Percentiles rank a stretch among this genome's conserved stretches.
Evolutionary conservation across 1,139 yeast genomes (phyloP).

Genomic region (Nakaseomyces uthaithaninus): DNA sequence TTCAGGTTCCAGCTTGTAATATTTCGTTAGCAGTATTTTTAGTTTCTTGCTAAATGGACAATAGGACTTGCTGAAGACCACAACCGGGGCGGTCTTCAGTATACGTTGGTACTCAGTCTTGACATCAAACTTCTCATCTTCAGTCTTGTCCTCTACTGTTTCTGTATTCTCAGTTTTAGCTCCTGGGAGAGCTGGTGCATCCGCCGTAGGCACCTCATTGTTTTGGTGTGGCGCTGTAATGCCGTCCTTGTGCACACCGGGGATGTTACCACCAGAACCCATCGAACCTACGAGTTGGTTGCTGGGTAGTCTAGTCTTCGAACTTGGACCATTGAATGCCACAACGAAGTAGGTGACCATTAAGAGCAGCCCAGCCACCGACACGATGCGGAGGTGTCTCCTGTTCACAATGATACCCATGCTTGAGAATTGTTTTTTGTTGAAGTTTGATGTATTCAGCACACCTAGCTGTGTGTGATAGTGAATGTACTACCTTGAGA

Average conservation of each 20-base stretch:
- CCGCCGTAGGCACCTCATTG: conserved; percentile 6
- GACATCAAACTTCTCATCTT: conserved; percentile 43
- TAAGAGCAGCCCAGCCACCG: conserved; percentile 23
- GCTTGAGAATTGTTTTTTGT: neutral
- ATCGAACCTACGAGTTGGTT: neutral
- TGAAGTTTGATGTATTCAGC: neutral
- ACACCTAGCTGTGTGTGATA: too few species aligned
- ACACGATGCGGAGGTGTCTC: conserved; percentile 24
- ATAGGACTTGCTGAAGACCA: conserved; percentile 55
- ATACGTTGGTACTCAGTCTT: conserved; percentile 48
- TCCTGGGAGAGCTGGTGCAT: conserved; percentile 3
- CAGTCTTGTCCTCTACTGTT: conserved; percentile 18
- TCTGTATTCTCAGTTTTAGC: conserved; percentile 10
- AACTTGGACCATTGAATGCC: conserved; percentile 7
- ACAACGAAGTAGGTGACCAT: conserved; percentile 23
- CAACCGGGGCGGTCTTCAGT: conserved; percentile 55
- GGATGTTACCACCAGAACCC: neutral
- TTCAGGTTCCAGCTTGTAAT: conserved; percentile 61
- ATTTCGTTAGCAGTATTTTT: conserved; percentile 52
- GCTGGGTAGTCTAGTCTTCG: neutral
- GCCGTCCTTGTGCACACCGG: neutral
- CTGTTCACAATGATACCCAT: conserved; percentile 15
- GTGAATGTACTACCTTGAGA: neutral
- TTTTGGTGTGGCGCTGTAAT: neutral
- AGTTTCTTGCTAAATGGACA: conserved; percentile 68